phyloP scores from a whole-genome alignment of 1,284 basidiomycete genomes.

The Ceratobasidium sp. region DNA sequence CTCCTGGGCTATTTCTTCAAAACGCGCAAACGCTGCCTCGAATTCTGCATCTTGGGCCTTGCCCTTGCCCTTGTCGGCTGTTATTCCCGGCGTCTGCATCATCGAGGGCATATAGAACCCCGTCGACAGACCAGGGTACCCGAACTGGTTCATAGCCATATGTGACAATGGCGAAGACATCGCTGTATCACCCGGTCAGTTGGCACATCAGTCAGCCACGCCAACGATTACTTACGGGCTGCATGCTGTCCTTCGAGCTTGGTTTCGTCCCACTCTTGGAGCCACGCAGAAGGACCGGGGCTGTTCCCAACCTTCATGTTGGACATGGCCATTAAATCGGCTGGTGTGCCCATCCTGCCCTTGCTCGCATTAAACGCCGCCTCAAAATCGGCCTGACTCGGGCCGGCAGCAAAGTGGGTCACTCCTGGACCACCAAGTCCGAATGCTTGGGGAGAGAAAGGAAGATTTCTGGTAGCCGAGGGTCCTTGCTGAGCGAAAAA shows the following conservation, averaged over 20 bases:
- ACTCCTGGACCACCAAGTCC: slow-evolving; percentile 53
- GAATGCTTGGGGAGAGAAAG: slow-evolving; percentile 49
- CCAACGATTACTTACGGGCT: slow-evolving; percentile 6
- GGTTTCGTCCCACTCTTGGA: slow-evolving; percentile 49
- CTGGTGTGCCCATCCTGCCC: slow-evolving; percentile 28
- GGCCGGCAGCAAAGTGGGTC: slow-evolving; percentile 47
- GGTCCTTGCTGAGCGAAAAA: slow-evolving; percentile 63
- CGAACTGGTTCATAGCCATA: slow-evolving; percentile 27
- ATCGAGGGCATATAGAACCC: slow-evolving; percentile 39
- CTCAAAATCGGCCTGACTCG: slow-evolving; percentile 43
- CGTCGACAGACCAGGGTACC: slow-evolving; percentile 19
- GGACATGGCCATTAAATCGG: slow-evolving; percentile 36
- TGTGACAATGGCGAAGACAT: slow-evolving; percentile 31
- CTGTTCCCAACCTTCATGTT: slow-evolving; percentile 30
- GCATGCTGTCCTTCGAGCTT: slow-evolving; percentile 38
- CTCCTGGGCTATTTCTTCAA: slow-evolving; percentile 57
- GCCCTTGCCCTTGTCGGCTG: slow-evolving; percentile 64
- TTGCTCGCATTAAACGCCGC: slow-evolving; percentile 42
- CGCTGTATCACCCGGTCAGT: slow-evolving; percentile 3
- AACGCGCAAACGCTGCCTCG: slow-evolving; percentile 73
- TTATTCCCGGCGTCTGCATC: slow-evolving; percentile 40
- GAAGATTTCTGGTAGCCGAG: slow-evolving; percentile 50
- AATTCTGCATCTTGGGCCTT: slow-evolving; percentile 77
- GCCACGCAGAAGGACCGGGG: slow-evolving; percentile 11
- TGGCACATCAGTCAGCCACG: background rate